Conservation (phyloP, 2,329 filamentous ascomycete species). For the Penicillium decumbens region DNA sequence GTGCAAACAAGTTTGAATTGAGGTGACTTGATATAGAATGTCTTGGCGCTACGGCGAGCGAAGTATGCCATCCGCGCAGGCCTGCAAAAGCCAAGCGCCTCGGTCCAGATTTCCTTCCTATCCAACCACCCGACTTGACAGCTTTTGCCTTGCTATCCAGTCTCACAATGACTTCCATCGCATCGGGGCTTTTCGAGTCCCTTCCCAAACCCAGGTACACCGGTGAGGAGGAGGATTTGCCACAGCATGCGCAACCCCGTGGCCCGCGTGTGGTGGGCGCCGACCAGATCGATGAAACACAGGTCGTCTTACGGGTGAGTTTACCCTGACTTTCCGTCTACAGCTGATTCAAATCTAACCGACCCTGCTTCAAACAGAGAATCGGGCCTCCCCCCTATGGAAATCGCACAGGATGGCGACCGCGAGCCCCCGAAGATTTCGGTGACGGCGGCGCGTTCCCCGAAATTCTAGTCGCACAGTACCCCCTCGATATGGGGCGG, state of each 20-base stretch:
- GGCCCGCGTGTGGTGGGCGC: constrained; percentile 78
- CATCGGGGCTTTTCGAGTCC: constrained; percentile 68
- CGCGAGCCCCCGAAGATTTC: constrained; percentile 82
- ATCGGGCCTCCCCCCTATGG: constrained; percentile 83
- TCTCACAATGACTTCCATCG: constrained; percentile 59
- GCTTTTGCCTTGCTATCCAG: constrained; percentile 12
- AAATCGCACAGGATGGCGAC: constrained; percentile 83
- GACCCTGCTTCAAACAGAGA: constrained; percentile 47
- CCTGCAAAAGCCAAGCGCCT: constrained; percentile 21
- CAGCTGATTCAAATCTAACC: constrained; percentile 13
- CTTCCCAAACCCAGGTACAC: constrained; percentile 88
- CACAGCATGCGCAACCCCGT: constrained; percentile 65
- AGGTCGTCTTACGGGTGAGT: constrained; percentile 71
- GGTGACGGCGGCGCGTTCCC: constrained; percentile 95
- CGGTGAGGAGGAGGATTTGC: constrained; percentile 79
- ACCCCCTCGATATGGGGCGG: constrained; percentile 89
- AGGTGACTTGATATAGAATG: constrained; percentile 2
- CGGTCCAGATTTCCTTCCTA: constrained; percentile 16
- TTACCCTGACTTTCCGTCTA: neutral
- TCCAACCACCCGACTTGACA: constrained; percentile 17
- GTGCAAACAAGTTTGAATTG: neutral
- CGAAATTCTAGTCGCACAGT: constrained; percentile 88
- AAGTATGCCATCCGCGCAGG: constrained; percentile 14
- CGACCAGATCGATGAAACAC: constrained; percentile 74
- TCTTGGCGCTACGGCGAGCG: constrained; percentile 11